Conservation (phyloP, 805 yeast genomes). For the Brettanomyces nanus region DNA sequence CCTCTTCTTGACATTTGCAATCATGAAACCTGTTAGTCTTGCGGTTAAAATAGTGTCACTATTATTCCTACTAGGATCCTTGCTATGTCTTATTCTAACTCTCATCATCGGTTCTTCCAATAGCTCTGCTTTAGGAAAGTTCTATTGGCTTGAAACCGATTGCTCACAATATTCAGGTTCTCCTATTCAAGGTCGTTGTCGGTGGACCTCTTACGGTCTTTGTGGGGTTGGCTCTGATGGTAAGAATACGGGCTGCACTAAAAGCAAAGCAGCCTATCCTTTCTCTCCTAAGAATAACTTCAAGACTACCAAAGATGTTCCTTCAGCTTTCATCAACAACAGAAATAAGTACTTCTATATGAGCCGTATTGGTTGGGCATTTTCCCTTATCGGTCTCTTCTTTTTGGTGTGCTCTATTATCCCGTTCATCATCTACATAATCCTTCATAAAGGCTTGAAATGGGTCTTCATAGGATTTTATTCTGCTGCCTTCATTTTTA, state of each 20-base stretch:
- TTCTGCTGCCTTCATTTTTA: slow-evolving; percentile 33
- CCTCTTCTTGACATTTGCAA: too few species aligned
- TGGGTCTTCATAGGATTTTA: slow-evolving; percentile 8
- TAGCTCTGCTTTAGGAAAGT: slow-evolving; percentile 41
- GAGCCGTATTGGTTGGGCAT: slow-evolving; percentile 62
- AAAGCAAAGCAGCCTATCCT: slow-evolving; percentile 66
- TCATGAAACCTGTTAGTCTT: neutral
- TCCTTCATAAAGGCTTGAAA: neutral
- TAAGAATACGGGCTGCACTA: slow-evolving; percentile 39
- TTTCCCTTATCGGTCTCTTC: slow-evolving; percentile 48
- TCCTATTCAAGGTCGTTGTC: slow-evolving; percentile 34
- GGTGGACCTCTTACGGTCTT: slow-evolving; percentile 80
- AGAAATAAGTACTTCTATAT: slow-evolving; percentile 53
- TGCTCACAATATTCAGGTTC: slow-evolving; percentile 47
- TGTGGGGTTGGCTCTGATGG: slow-evolving; percentile 35
- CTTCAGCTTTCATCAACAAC: slow-evolving; percentile 39
- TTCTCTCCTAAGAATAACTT: slow-evolving; percentile 78
- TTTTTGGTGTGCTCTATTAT: slow-evolving; percentile 44
- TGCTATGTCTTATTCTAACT: slow-evolving; percentile 50
- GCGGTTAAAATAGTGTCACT: slow-evolving; percentile 4
- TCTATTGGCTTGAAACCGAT: slow-evolving; percentile 77
- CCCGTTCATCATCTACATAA: slow-evolving; percentile 20
- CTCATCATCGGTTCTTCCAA: slow-evolving; percentile 57
- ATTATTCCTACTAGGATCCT: slow-evolving; percentile 28
- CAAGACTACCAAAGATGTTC: slow-evolving; percentile 39